Percentiles rank a stretch among this genome's conserved stretches.
Evolutionary conservation across 2,329 filamentous ascomycete genomes (phyloP).

Genomic region (Penicillium sp.): DNA sequence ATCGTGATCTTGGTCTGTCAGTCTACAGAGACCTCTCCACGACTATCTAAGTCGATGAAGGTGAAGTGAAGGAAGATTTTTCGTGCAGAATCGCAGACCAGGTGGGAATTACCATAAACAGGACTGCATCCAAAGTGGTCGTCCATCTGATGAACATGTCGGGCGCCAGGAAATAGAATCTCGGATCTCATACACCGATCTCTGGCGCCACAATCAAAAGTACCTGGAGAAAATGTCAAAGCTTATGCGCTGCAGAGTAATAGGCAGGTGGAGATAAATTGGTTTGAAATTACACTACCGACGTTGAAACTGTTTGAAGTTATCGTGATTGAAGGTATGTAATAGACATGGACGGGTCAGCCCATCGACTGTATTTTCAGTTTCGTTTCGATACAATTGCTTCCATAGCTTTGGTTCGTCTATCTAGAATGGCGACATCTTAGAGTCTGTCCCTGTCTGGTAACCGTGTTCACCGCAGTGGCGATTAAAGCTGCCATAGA

Average conservation of each 20-base stretch:
- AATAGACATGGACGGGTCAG: not conserved
- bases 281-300: not conserved
- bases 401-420: too few relatives aligned
- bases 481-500: too few relatives aligned
- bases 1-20: not conserved
- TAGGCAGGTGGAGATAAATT: not conserved
- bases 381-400: too few relatives aligned
- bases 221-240: not conserved
- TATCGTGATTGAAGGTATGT: not conserved
- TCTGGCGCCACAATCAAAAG: not conserved
- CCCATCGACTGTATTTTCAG: too few relatives aligned
- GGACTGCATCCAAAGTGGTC: not conserved
- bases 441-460: too few relatives aligned
- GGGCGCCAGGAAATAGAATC: not conserved
- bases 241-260: not conserved
- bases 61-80: not conserved
- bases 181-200: not conserved
- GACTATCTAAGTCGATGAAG: not conserved
- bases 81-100: not conserved
- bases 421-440: too few relatives aligned
- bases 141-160: not conserved
- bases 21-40: not conserved
- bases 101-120: not conserved
- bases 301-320: not conserved
- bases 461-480: too few relatives aligned